Percentiles rank a stretch among this genome's conserved stretches.
Conservation (phyloP, 2,329 filamentous ascomycete species). For the Cercospora brassicicola region DNA sequence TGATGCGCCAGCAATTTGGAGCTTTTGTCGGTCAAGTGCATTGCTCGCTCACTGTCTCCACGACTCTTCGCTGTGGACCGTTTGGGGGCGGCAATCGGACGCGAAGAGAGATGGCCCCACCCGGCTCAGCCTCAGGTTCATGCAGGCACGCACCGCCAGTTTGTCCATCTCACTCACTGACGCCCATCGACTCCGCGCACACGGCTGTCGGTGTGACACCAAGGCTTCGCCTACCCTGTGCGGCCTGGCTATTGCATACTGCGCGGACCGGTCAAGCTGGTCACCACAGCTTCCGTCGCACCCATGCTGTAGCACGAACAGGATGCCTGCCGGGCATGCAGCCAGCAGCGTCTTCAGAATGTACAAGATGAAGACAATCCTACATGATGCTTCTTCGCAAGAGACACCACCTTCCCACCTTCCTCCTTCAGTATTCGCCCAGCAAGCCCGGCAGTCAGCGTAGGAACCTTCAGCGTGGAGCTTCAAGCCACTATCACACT, state of each 20-base stretch:
- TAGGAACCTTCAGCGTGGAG: background rate
- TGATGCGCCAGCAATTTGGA: background rate
- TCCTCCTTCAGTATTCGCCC: background rate
- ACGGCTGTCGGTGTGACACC: background rate
- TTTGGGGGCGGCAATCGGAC: background rate
- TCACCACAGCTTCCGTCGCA: background rate
- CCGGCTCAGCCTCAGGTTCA: background rate
- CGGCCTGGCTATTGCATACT: background rate
- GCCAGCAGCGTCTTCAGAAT: background rate
- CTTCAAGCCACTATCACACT: constrained; percentile 5
- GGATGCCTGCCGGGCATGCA: background rate
- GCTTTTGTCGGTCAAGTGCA: background rate
- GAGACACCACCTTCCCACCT: background rate
- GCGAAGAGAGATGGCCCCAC: background rate
- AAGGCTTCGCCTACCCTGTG: background rate
- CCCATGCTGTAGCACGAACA: background rate
- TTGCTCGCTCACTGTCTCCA: background rate
- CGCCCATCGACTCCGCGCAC: background rate
- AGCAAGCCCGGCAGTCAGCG: background rate
- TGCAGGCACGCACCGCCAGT: constrained; percentile 1
- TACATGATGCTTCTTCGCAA: background rate
- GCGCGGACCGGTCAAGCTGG: background rate
- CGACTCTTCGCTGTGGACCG: background rate
- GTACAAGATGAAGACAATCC: background rate
- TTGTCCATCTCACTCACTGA: background rate